These are phyloP conservation scores for Stagonosporopsis rhizophila DNA, from an alignment of 2,329 filamentous ascomycete species.

Conservation along the genomic window DNA sequence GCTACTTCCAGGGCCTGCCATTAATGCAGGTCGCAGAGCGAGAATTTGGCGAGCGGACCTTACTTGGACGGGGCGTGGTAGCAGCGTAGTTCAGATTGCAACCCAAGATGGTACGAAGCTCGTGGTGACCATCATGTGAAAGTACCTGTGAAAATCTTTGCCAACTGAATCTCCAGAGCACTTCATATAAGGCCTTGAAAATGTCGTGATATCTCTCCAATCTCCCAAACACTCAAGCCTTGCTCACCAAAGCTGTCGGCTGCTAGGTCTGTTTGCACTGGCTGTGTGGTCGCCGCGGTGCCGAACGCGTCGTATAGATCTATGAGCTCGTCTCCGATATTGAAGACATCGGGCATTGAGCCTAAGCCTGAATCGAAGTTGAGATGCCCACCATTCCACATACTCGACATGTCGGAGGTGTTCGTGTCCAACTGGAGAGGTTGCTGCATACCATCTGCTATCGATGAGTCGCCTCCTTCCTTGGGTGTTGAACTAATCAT, in stretches of 20 bases:
- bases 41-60: background rate
- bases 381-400: slow-evolving; percentile 3
- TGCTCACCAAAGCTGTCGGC: slow-evolving; percentile 13
- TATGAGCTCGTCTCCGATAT: slow-evolving; percentile 19
- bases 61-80: background rate
- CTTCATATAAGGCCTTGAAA: slow-evolving; percentile 20
- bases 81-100: background rate
- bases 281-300: slow-evolving; percentile 4
- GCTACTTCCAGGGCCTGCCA: background rate
- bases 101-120: too few species aligned
- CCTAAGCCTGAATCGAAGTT: slow-evolving; percentile 11
- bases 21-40: background rate
- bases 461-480: background rate
- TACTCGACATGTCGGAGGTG: background rate
- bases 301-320: slow-evolving; percentile 22
- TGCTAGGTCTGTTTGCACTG: background rate
- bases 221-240: slow-evolving; percentile 16
- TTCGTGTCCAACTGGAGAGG: background rate
- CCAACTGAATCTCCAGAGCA: background rate
- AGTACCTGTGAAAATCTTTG: background rate
- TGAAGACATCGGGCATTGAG: slow-evolving; percentile 24
- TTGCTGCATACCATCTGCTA: background rate
- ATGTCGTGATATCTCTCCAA: slow-evolving; percentile 19
- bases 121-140: background rate
- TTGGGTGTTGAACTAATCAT: background rate